phyloP scores from a whole-genome alignment of 805 yeast genomes.

The Saccharomycopsis amapae region DNA sequence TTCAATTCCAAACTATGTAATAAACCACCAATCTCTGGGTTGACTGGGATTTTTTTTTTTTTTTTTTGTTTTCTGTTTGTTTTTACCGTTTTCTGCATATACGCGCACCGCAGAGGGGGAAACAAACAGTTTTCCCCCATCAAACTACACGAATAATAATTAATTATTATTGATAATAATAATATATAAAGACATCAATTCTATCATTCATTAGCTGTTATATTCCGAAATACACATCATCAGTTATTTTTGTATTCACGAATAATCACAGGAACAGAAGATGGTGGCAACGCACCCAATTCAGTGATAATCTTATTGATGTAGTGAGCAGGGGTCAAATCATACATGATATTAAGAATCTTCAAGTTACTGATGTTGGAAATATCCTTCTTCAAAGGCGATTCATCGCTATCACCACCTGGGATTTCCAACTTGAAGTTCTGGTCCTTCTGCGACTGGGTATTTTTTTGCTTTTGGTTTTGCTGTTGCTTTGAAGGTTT shows the following conservation, averaged over 20 bases:
- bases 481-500: conserved; percentile 22
- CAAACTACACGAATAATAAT: too few species aligned
- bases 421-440: conserved; percentile 25
- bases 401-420: conserved; percentile 20
- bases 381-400: conserved; percentile 26
- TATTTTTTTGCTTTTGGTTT: conserved; percentile 22
- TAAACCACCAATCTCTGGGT: too few species aligned
- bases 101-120: too few species aligned
- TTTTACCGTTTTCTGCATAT: too few species aligned
- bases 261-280: conserved; percentile 95
- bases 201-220: too few species aligned
- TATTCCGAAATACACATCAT: neutral
- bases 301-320: conserved; percentile 94
- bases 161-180: too few species aligned
- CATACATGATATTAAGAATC: conserved; percentile 82
- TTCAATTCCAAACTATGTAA: too few species aligned
- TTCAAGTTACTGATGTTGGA: conserved; percentile 41
- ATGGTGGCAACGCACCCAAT: conserved; percentile 92
- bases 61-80: too few species aligned
- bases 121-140: too few species aligned
- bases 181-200: too few species aligned
- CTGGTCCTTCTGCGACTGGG: conserved; percentile 25
- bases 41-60: too few species aligned
- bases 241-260: conserved; percentile 66
- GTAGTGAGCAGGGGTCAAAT: conserved; percentile 88